These are phyloP conservation scores for Catharanthus roseus DNA, from an alignment of 257 asterid genomes.

Conservation along the genomic window DNA sequence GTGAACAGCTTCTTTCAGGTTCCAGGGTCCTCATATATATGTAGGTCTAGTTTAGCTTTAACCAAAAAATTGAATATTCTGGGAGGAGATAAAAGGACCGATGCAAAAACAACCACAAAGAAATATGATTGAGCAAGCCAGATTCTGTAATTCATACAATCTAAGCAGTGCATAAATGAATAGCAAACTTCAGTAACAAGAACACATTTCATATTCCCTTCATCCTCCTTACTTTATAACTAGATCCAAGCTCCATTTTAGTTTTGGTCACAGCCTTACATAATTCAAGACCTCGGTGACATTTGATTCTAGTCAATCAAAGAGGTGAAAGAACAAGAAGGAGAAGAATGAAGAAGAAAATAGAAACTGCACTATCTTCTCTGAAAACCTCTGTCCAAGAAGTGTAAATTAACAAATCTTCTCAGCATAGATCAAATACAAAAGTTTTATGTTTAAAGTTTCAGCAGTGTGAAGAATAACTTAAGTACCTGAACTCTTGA, in stretches of 20 bases:
- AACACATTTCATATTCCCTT: background rate
- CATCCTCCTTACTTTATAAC: background rate
- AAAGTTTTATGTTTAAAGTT: background rate
- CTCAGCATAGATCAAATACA: background rate
- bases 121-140: background rate
- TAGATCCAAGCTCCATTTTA: no score
- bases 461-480: conserved; percentile 1
- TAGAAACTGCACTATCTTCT: background rate
- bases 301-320: conserved; percentile 4
- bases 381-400: background rate
- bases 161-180: background rate
- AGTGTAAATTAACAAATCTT: background rate
- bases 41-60: no score
- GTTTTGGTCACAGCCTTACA: background rate
- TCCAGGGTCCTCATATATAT: no score
- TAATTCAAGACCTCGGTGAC: background rate
- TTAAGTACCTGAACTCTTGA: conserved; percentile 87
- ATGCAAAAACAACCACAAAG: background rate
- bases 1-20: no score
- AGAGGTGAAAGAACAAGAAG: background rate
- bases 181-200: background rate
- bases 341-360: conserved; percentile 2
- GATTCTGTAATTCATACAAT: background rate
- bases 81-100: no score
- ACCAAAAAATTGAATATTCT: no score